Conservation (phyloP, 805 yeast species). For the Lipomyces chichibuensis region DNA sequence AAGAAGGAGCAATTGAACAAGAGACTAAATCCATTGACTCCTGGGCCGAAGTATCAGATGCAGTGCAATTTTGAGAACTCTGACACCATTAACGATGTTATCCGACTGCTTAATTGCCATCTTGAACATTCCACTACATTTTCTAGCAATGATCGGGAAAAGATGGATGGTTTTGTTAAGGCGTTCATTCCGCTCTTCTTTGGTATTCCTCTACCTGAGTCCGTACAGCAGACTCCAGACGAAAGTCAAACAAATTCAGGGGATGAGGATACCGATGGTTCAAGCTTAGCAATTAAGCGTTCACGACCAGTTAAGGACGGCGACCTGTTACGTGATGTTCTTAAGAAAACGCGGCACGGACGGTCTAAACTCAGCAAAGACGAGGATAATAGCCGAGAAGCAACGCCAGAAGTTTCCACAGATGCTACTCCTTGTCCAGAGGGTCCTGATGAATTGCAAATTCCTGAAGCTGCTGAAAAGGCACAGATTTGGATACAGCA, state of each 20-base stretch:
- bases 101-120: slow-evolving; percentile 66
- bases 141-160: slow-evolving; percentile 78
- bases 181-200: slow-evolving; percentile 75
- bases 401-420: slow-evolving; percentile 32
- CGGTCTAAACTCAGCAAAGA: slow-evolving; percentile 20
- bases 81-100: slow-evolving; percentile 72
- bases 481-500: slow-evolving; percentile 42
- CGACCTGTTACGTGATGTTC: slow-evolving; percentile 56
- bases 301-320: slow-evolving; percentile 12
- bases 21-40: slow-evolving; percentile 81
- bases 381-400: slow-evolving; percentile 33
- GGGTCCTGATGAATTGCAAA: slow-evolving; percentile 21
- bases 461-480: slow-evolving; percentile 36
- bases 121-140: slow-evolving; percentile 71
- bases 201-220: slow-evolving; percentile 46
- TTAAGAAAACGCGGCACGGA: slow-evolving; percentile 46
- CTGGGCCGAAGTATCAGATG: slow-evolving; percentile 78
- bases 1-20: slow-evolving; percentile 90
- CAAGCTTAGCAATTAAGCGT: background rate
- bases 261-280: slow-evolving; percentile 34
- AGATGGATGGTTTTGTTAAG: slow-evolving; percentile 68
- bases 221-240: slow-evolving; percentile 48
- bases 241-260: slow-evolving; percentile 18
- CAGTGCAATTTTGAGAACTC: slow-evolving; percentile 65
- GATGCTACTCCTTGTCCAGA: slow-evolving; percentile 25